Percentiles rank a stretch among this genome's conserved stretches.
phyloP scores from a whole-genome alignment of 306 rosid species.

The Dryas octopetala region DNA sequence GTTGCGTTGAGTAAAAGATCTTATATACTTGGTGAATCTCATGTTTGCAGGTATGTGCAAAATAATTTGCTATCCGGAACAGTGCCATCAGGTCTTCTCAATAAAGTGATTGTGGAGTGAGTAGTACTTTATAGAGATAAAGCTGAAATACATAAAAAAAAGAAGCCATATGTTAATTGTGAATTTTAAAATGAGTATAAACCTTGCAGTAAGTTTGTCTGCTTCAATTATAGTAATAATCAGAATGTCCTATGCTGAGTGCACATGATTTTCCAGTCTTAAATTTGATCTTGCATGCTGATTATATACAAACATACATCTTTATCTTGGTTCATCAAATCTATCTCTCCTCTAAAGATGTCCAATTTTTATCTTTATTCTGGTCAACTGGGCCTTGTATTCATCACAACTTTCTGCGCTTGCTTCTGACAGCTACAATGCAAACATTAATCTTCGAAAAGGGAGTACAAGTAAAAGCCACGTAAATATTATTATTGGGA shows the following conservation, averaged over 20 bases:
- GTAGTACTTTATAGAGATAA: slow-evolving; percentile 33
- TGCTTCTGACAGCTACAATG: slow-evolving; percentile 58
- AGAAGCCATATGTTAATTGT: background rate
- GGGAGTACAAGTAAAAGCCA: slow-evolving; percentile 48
- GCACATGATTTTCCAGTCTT: background rate
- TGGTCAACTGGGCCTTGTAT: background rate
- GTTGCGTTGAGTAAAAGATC: background rate
- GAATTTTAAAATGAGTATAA: background rate
- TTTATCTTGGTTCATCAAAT: background rate
- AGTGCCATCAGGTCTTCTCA: slow-evolving; percentile 62
- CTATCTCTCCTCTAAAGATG: background rate
- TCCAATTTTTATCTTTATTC: background rate
- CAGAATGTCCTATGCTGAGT: background rate
- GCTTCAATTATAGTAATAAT: background rate
- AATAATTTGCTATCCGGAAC: slow-evolving; percentile 79
- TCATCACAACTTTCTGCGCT: slow-evolving; percentile 22
- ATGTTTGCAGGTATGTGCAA: slow-evolving; percentile 71
- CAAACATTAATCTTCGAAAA: slow-evolving; percentile 70
- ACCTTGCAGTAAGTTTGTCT: background rate
- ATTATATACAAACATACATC: background rate
- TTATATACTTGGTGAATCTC: slow-evolving; percentile 24
- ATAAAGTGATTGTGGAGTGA: slow-evolving; percentile 59
- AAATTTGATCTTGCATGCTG: background rate
- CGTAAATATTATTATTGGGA: slow-evolving; percentile 54
- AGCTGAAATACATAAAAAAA: background rate